phyloP scores from a whole-genome alignment of 2,329 filamentous ascomycete genomes.

The Myriosclerotinia curreyana region DNA sequence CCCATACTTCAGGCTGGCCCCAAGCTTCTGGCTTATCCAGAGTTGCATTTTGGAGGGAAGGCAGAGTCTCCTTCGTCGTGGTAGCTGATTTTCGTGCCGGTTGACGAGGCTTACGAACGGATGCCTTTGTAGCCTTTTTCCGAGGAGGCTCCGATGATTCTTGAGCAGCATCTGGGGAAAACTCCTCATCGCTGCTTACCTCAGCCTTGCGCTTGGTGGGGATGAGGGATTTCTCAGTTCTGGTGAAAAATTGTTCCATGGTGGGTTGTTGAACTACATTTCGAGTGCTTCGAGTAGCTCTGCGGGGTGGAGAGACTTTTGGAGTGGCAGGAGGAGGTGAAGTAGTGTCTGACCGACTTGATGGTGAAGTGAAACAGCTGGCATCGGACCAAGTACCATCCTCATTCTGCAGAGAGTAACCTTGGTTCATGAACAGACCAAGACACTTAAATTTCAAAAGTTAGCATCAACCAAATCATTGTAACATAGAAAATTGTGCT shows the following conservation, averaged over 20 bases:
- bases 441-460: constrained; percentile 2
- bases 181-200: not conserved
- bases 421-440: not conserved
- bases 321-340: not conserved
- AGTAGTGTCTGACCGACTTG: not conserved
- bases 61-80: not conserved
- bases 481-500: not conserved
- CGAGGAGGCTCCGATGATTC: not conserved
- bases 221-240: not conserved
- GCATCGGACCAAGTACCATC: not conserved
- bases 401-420: not conserved
- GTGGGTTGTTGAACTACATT: not conserved
- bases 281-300: not conserved
- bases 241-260: not conserved
- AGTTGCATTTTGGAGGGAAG: constrained; percentile 9
- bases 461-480: not conserved
- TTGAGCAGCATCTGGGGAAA: not conserved
- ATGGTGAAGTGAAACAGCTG: not conserved
- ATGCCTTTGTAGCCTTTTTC: not conserved
- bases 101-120: not conserved
- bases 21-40: constrained; percentile 31
- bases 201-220: constrained; percentile 7
- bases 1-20: constrained; percentile 52
- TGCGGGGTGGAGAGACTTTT: not conserved
- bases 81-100: not conserved